Base-by-base conservation (phyloP, 192 early-diverging fungal species). In the Coemansia sp. region DNA sequence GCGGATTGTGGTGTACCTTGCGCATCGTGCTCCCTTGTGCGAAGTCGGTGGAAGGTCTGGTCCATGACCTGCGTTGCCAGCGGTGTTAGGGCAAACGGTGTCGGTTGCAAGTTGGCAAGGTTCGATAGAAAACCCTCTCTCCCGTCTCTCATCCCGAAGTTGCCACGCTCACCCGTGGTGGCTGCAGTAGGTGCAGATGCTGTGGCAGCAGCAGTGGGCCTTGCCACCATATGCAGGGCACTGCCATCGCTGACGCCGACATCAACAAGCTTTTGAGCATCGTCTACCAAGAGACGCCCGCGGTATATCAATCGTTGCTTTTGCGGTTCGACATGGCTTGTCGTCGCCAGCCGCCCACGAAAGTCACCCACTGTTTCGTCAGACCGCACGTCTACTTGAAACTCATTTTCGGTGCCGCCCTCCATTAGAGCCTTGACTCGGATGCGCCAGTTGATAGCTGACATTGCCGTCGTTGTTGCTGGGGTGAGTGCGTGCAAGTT, bases 251-350 rank as follows among this genome's bases (percentile, higher is more conserved):
- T 62, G 63, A 81, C 49, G 1, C 78, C 78, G 8, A 59, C 67
- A 39, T 81, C 78, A 16, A 39, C 60, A 14, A 81, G 49, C 70
- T 69, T 81, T 26, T 68, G 67, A 2, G 67, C 44, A 42, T 81
- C 67, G 59, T 75, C 71, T 19, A 58, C 64, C 17, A 81, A 74
- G 43, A 81, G 69, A 6, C 74, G 78, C 14, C 78, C 78, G 64
- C 55, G 52, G 70, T 70, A 81, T 44, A 81, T 81, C 59, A 81
- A 61, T 11, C 78, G 78, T 67, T 76, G 78, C 70, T 76, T 75
- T 50, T 70, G 64, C 2, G 74, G 70, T 60, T 73, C 78, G 8
- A 81, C 74, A 3, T 69, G 67, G 65, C 78, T 81, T 46, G 63
- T 60, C 26, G 64, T 63, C 1, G 78, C 70, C 26, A 81, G 68